Base-by-base conservation (phyloP, 2,329 filamentous ascomycete species). In the Alternaria sp. region DNA sequence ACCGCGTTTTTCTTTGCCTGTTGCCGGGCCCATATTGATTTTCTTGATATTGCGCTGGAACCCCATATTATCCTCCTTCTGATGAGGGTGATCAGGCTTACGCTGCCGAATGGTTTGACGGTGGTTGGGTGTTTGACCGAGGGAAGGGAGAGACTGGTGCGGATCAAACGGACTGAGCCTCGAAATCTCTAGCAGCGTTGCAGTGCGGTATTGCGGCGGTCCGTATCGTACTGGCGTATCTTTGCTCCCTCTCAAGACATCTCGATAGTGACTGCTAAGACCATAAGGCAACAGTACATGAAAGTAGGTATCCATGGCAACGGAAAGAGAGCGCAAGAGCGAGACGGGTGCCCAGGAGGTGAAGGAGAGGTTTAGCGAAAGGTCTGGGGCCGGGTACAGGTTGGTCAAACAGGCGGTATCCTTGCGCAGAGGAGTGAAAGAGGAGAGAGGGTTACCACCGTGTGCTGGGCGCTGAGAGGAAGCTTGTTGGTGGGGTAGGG, bases 271-370 rank as follows among this genome's bases (percentile, higher is more conserved):
- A 2, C 36, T 23, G 25, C 63, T 70, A 1, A 66, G 58, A 2
- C 66, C 61, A 8, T 63, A 67, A 11, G 67, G 63, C n/a, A 70
- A 21, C 52, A 57, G 44, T 46, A 63, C 54, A 17, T 57, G 52
- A 43, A 25, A 59, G 46, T 19, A 44, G 30, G 36, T 30, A 23
- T 50, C 50, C 58, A 63, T 67, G 50, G 21, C 32, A n/a, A n/a
- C n/a, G n/a, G n/a, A n/a, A n/a, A n/a, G 83, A 84, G 10, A 6
- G 8, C 4, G n/a, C 17, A 25, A 3, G 23, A 28, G 19, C 5
- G 15, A 23, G 19, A 26, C 12, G 15, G 19, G 30, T 21, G 23
- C 21, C 4, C 3, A 12, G 6, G 21, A 25, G n/a, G 43, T 25
- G 17, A 44, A 44, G 15, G 32, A 12, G n/a, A 6, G 5, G 15